Conservation (phyloP, 805 yeast species). For the Barnettozyma pratensis region DNA sequence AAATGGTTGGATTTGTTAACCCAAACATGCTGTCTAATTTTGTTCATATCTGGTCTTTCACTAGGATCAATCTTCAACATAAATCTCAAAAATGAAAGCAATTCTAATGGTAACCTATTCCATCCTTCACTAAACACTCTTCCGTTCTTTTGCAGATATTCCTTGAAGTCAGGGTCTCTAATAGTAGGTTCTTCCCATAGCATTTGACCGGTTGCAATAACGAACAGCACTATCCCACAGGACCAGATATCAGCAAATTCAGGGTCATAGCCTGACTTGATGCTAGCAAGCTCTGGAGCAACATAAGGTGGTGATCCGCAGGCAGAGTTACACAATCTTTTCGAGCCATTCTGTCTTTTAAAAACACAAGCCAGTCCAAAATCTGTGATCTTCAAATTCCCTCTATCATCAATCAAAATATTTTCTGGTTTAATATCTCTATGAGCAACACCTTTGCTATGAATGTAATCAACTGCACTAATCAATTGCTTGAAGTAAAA, state of each 20-base stretch:
- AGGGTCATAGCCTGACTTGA: conserved; percentile 45
- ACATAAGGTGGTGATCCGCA: conserved; percentile 76
- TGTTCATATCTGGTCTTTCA: conserved; percentile 36
- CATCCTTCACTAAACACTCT: conserved; percentile 46
- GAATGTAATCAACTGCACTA: conserved; percentile 56
- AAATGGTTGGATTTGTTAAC: conserved; percentile 38
- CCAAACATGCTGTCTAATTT: conserved; percentile 53
- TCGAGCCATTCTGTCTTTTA: conserved; percentile 41
- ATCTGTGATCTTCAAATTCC: conserved; percentile 70
- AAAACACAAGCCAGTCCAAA: conserved; percentile 70
- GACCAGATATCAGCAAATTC: conserved; percentile 64
- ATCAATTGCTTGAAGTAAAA: conserved; percentile 64
- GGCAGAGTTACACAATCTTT: conserved; percentile 43
- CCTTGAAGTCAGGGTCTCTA: conserved; percentile 43
- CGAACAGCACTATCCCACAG: conserved; percentile 59
- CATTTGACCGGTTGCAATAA: conserved; percentile 56
- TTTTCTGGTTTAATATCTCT: conserved; percentile 69
- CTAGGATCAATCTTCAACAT: conserved; percentile 45
- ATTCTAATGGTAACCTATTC: conserved; percentile 44
- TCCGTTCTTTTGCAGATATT: conserved; percentile 40
- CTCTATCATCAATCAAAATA: conserved; percentile 53
- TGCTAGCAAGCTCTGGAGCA: conserved; percentile 62
- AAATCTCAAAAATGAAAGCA: conserved; percentile 47
- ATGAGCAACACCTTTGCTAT: conserved; percentile 60
- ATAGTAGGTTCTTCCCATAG: conserved; percentile 67